Evolutionary conservation across 139 green algal genomes (phyloP).

Genomic region (Mesotaenium endlicherianum): DNA sequence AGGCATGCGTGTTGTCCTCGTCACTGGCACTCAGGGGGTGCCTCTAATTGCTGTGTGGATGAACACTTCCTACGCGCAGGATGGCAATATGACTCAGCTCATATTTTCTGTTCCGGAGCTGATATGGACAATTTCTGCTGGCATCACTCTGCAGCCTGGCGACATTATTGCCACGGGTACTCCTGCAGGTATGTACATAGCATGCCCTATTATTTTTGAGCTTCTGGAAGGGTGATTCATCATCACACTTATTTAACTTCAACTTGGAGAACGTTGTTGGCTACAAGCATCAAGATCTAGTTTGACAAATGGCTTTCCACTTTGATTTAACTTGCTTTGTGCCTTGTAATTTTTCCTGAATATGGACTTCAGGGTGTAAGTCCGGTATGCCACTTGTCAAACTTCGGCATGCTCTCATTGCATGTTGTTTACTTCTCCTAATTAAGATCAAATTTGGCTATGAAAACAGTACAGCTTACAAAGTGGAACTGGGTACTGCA

Average conservation of each 20-base stretch:
- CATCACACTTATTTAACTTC: background rate
- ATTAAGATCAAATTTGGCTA: background rate
- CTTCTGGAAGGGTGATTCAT: background rate
- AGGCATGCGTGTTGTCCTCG: too few species aligned
- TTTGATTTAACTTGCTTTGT: background rate
- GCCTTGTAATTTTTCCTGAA: background rate
- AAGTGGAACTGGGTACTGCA: too few species aligned
- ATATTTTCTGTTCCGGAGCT: slow-evolving; percentile 45
- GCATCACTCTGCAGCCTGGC: slow-evolving; percentile 43
- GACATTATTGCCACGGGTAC: slow-evolving; percentile 56
- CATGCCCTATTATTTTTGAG: background rate
- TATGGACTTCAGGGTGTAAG: background rate
- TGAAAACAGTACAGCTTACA: too few species aligned
- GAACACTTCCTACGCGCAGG: background rate
- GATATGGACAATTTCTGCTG: slow-evolving; percentile 39
- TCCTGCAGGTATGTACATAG: slow-evolving; percentile 17
- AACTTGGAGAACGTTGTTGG: background rate
- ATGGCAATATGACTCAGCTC: slow-evolving; percentile 18
- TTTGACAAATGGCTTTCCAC: background rate
- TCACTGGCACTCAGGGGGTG: too few species aligned
- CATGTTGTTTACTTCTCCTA: background rate
- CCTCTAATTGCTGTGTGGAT: background rate
- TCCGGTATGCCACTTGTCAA: background rate
- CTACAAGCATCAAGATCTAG: background rate
- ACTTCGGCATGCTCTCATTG: background rate